These are phyloP conservation scores for Daldinia concentrica DNA, from an alignment of 495 filamentous ascomycete genomes.

Conservation along the genomic window DNA sequence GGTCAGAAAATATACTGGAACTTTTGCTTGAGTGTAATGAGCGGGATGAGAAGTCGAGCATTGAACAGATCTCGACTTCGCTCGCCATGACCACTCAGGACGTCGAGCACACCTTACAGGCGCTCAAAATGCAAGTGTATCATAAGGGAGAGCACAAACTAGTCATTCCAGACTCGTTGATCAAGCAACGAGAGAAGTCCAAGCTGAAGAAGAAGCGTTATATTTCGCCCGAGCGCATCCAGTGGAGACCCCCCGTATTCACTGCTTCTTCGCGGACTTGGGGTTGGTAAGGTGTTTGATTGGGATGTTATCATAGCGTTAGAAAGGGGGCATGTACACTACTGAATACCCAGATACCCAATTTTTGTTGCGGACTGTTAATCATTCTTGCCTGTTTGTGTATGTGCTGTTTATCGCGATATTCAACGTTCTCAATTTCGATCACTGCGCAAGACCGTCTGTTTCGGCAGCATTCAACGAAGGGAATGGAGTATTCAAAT, in stretches of 20 bases:
- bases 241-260: constrained; percentile 97
- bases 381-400: background rate
- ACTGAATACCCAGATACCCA: constrained; percentile 22
- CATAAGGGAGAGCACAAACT: constrained; percentile 95
- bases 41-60: constrained; percentile 72
- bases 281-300: constrained; percentile 76
- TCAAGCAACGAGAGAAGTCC: constrained; percentile 76
- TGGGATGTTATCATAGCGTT: background rate
- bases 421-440: background rate
- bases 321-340: background rate
- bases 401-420: background rate
- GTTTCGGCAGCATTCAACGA: background rate
- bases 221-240: constrained; percentile 79
- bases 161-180: constrained; percentile 74
- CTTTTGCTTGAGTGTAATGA: constrained; percentile 72
- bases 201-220: constrained; percentile 74
- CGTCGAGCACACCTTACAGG: constrained; percentile 91
- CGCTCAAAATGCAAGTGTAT: constrained; percentile 92
- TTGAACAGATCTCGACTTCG: constrained; percentile 79
- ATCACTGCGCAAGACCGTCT: background rate
- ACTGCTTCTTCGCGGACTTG: constrained; percentile 88
- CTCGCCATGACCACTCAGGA: constrained; percentile 95
- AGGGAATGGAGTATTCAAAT: background rate
- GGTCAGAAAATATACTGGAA: constrained; percentile 93
- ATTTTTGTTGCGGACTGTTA: background rate